These are phyloP conservation scores for Aspergillus kassunensis DNA, from an alignment of 495 filamentous ascomycete genomes.

Conservation along the genomic window DNA sequence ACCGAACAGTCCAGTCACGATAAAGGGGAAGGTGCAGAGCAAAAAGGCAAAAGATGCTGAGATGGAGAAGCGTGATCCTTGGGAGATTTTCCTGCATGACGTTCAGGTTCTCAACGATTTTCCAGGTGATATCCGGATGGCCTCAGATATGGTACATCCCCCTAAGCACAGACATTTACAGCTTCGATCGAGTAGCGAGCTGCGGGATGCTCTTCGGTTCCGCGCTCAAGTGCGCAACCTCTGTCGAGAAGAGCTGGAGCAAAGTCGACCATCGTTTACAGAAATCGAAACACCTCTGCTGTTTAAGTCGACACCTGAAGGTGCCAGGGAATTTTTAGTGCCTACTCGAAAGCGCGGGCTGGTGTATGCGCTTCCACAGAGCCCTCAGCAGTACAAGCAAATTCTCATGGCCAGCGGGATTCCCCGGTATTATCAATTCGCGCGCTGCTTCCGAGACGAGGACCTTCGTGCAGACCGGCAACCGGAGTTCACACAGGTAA, in stretches of 20 bases:
- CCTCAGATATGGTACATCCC: conserved; percentile 64
- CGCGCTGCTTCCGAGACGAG: conserved; percentile 93
- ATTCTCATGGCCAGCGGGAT: conserved; percentile 93
- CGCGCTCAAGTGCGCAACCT: conserved; percentile 47
- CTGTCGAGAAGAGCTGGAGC: conserved; percentile 51
- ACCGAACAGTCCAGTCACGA: conserved; percentile 48
- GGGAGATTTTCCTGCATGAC: conserved; percentile 61
- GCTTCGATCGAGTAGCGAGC: conserved; percentile 61
- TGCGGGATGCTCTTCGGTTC: conserved; percentile 61
- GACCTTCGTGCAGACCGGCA: conserved; percentile 90
- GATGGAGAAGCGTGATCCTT: conserved; percentile 27
- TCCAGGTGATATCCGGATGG: conserved; percentile 69
- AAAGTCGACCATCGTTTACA: conserved; percentile 49
- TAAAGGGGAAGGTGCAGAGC: conserved; percentile 46
- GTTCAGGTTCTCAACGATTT: conserved; percentile 72
- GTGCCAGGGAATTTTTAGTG: conserved; percentile 92
- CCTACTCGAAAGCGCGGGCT: conserved; percentile 71
- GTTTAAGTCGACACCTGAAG: conserved; percentile 97
- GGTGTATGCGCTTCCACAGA: conserved; percentile 90
- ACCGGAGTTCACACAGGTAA: conserved; percentile 93
- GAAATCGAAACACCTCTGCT: conserved; percentile 90
- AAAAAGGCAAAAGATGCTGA: conserved; percentile 34
- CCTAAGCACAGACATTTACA: conserved; percentile 78
- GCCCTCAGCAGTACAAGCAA: conserved; percentile 98
- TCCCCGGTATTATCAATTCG: conserved; percentile 81